Evolutionary conservation across 805 yeast genomes (phyloP).

Genomic region (Yarrowia yakushimensis): DNA sequence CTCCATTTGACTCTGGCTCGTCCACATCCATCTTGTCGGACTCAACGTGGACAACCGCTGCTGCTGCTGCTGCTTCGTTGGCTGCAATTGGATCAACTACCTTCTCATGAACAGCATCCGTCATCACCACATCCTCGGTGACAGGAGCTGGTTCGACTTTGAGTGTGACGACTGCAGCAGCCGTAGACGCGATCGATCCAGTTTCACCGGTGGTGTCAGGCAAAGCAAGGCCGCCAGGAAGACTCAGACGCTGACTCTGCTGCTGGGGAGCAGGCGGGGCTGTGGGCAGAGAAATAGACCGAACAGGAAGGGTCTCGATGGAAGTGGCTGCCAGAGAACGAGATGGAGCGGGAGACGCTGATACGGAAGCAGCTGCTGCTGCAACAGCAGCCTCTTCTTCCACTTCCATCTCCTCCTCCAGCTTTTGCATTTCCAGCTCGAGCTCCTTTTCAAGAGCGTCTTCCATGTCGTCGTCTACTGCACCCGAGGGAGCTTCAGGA

Average conservation of each 20-base stretch:
- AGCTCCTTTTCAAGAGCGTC: slow-evolving; percentile 12
- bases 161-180: not conserved
- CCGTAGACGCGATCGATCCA: not conserved
- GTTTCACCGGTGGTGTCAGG: not conserved
- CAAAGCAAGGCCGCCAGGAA: not conserved
- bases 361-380: not conserved
- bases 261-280: not conserved
- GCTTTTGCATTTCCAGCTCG: slow-evolving; percentile 16
- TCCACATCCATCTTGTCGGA: slow-evolving; percentile 2
- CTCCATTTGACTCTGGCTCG: not conserved
- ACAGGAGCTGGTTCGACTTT: not conserved
- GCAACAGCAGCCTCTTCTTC: slow-evolving; percentile 8
- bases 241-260: slow-evolving; percentile 1
- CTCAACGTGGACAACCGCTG: not conserved
- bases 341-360: not conserved
- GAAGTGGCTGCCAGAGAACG: not conserved
- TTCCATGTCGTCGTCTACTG: not conserved
- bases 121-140: not conserved
- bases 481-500: not conserved
- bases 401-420: slow-evolving; percentile 25
- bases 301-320: slow-evolving; percentile 11
- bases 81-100: not conserved
- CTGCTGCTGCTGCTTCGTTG: slow-evolving; percentile 4
- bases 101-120: not conserved
- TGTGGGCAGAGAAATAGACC: not conserved